phyloP scores from a whole-genome alignment of 2,329 filamentous ascomycete species.

The Cladophialophora bantiana region DNA sequence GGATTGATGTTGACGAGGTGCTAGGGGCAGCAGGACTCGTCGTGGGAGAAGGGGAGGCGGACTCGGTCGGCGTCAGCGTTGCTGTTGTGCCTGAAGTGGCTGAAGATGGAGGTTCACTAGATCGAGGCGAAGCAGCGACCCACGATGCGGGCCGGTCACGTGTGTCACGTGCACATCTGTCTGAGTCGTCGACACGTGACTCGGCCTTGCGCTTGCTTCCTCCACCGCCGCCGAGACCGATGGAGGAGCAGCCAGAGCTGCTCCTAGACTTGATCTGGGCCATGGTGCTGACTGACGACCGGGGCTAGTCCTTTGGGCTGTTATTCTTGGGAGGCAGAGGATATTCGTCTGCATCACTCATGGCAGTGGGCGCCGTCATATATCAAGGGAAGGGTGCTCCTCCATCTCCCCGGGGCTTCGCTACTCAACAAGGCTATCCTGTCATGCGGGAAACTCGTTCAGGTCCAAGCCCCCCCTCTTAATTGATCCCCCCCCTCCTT shows the following conservation, averaged over 20 bases:
- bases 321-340: not conserved
- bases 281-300: conserved; percentile 16
- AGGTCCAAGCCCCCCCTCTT: not conserved
- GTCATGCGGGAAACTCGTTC: not conserved
- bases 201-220: conserved; percentile 1
- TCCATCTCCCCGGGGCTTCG: not conserved
- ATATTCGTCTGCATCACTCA: not conserved
- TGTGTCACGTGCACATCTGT: not conserved
- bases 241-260: conserved; percentile 3
- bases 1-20: not conserved
- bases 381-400: not conserved
- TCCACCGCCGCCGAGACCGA: not conserved
- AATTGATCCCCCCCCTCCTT: not conserved
- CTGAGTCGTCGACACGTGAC: not conserved
- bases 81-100: conserved; percentile 15
- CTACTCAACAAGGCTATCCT: conserved; percentile 2
- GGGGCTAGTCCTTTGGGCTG: not conserved
- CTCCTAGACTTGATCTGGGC: conserved; percentile 25
- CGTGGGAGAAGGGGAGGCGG: conserved; percentile 1
- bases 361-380: not conserved
- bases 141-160: conserved; percentile 3
- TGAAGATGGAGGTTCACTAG: not conserved
- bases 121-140: not conserved
- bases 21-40: not conserved
- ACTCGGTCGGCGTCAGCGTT: not conserved